These are phyloP conservation scores for Teratosphaeria destructans DNA, from an alignment of 2,329 filamentous ascomycete genomes.

Conservation along the genomic window DNA sequence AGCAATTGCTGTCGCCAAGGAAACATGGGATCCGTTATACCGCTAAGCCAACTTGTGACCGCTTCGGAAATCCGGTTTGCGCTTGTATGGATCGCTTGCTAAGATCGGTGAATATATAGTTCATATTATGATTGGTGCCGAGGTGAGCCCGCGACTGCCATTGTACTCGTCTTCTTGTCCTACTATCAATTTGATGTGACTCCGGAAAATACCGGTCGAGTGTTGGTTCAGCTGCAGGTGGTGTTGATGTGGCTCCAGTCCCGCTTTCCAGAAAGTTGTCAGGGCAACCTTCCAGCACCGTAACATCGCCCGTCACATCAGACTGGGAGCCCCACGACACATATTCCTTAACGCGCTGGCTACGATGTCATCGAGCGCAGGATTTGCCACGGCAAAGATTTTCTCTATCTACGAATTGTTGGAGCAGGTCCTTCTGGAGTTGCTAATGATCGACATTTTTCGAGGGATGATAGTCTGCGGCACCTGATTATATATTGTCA, in stretches of 20 bases:
- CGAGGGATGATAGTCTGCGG: background rate
- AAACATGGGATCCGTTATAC: too few relatives aligned
- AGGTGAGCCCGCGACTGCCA: too few relatives aligned
- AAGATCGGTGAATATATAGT: too few relatives aligned
- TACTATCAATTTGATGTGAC: background rate
- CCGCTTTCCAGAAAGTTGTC: background rate
- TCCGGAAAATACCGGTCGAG: background rate
- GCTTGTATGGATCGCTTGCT: too few relatives aligned
- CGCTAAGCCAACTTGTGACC: too few relatives aligned
- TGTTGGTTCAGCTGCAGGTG: background rate
- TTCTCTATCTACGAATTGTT: background rate
- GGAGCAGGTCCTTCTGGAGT: constrained; percentile 1
- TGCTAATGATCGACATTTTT: background rate
- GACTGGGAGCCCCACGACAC: too few relatives aligned
- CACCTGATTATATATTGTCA: background rate
- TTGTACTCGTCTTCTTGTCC: too few relatives aligned
- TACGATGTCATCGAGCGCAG: background rate
- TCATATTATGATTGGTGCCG: too few relatives aligned
- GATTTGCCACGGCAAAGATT: background rate
- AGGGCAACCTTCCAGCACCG: too few relatives aligned
- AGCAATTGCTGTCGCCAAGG: too few relatives aligned
- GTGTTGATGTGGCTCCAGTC: background rate
- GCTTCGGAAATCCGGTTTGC: too few relatives aligned
- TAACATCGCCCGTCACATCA: too few relatives aligned
- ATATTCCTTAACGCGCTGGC: background rate